A percentile compares a stretch with the other conserved stretches of the same genome.
These are phyloP conservation scores for Bipolaris gigantea DNA, from an alignment of 2,329 filamentous ascomycete genomes.

Conservation along the genomic window DNA sequence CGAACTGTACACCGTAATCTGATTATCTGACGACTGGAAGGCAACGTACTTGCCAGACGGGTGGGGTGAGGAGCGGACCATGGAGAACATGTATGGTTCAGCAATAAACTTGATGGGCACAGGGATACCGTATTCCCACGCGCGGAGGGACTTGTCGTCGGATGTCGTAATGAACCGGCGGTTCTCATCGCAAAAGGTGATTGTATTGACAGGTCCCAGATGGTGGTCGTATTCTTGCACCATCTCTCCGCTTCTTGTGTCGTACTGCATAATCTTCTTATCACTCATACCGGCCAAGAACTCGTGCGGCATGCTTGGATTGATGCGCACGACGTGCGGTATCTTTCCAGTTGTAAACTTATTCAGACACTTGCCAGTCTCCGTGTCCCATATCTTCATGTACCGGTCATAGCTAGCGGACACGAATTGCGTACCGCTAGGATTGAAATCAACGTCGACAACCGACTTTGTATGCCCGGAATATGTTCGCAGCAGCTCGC, in stretches of 20 bases:
- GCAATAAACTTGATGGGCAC: conserved; percentile 98
- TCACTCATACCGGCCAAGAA: conserved; percentile 97
- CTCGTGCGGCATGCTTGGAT: conserved; percentile 81
- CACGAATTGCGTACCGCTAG: conserved; percentile 79
- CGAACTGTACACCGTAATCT: conserved; percentile 92
- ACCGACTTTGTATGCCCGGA: conserved; percentile 87
- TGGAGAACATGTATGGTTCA: conserved; percentile 96
- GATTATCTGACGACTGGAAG: conserved; percentile 92
- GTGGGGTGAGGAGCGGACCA: conserved; percentile 82
- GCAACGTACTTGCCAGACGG: conserved; percentile 92
- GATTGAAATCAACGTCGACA: conserved; percentile 87
- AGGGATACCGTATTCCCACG: conserved; percentile 98
- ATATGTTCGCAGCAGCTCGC: conserved; percentile 87
- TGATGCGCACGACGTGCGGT: conserved; percentile 92
- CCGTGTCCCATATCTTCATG: conserved; percentile 98
- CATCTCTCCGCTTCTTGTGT: conserved; percentile 77
- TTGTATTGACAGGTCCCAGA: conserved; percentile 94
- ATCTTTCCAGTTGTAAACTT: conserved; percentile 94
- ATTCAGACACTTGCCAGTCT: conserved; percentile 84
- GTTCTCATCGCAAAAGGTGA: conserved; percentile 93
- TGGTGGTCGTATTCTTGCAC: conserved; percentile 99
- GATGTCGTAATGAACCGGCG: conserved; percentile 97
- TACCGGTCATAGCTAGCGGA: conserved; percentile 91
- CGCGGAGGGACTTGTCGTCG: conserved; percentile 92
- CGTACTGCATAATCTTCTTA: conserved; percentile 98